Evolutionary conservation across 2,329 filamentous ascomycete genomes (phyloP), one percentile per base, ranked within the genome.

Genomic region (Botryosphaeria dothidea): DNA sequence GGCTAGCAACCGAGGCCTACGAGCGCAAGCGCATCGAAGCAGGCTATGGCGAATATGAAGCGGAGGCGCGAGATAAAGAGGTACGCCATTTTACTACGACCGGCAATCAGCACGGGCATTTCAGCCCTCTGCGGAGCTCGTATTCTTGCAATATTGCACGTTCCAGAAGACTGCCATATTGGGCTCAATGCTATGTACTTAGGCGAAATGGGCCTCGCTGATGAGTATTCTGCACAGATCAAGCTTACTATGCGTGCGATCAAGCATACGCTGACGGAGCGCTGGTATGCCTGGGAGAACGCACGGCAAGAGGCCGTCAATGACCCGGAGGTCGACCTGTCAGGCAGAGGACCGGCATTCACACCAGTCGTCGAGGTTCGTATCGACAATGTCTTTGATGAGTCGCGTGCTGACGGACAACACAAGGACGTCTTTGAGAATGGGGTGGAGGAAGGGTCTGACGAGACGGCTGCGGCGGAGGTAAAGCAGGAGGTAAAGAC

Each of bases 251-350:
- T 94, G 86, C 86, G 87, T 73, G 84, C 85, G 51, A 96, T 98
- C 78, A 92, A 92, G 81, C 90, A 95, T 70, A 86, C 89, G 57
- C 82, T 98, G 73, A 94, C 92, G 38, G 93, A 97, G 80, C 86
- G 94, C 72, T 95, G 88, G 81, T 94, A 97, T 79, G 86, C 91
- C 9, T 98, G 92, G 90, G 85, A 92, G 73, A 91, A 93, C 73
- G 92, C 92, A 23, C 80, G 86, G 57, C 21, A 79, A 84, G 66
- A 79, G 34, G 62, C 62, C 7, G n/a, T 49, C 27, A n/a, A 3
- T 13, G 64, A 65, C 9, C 45, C 45, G 4, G 89, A 92, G 75
- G 83, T 93, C 70, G 80, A 91, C 72, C 75, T 91, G 27, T 49
- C 62, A 11, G 62, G 62, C 41, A 38, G 15, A 1, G 62, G 38